A percentile compares a stretch with the other conserved stretches of the same genome.
phyloP scores from a whole-genome alignment of 192 early-diverging fungal species.

The Coemansia sp. region DNA sequence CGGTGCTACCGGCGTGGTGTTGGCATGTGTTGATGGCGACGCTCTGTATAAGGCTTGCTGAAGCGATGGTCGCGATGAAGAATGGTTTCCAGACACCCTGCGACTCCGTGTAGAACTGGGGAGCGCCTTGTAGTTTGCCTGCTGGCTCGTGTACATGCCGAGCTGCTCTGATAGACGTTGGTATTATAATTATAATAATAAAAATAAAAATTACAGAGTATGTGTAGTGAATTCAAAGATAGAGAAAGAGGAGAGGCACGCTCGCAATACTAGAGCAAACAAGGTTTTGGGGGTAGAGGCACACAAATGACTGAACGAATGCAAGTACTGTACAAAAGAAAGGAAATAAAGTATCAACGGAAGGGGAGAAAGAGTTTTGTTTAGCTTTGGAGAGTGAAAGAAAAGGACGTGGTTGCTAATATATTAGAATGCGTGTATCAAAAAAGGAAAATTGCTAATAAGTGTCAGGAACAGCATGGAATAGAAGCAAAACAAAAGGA shows the following conservation, averaged over 20 bases:
- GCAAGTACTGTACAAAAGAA: constrained; percentile 7
- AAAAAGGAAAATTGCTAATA: no score
- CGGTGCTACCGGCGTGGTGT: constrained; percentile 2
- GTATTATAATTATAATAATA: constrained; percentile 3
- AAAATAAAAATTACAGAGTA: background rate
- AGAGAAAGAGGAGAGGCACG: background rate
- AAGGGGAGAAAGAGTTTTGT: background rate
- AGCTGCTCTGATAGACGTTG: background rate
- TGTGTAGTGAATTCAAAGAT: background rate
- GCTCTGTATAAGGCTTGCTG: constrained; percentile 27
- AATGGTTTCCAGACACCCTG: constrained; percentile 36
- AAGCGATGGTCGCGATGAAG: constrained; percentile 34
- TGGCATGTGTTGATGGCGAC: constrained; percentile 5
- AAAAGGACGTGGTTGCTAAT: no score
- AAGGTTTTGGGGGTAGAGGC: background rate
- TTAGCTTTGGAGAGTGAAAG: no score
- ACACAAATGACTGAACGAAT: background rate
- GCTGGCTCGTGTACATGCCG: constrained; percentile 44
- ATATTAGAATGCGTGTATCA: no score
- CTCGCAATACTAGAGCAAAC: no score
- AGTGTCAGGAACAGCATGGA: background rate
- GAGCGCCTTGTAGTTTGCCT: constrained; percentile 38
- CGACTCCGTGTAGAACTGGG: constrained; percentile 53
- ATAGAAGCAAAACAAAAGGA: background rate
- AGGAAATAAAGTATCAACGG: background rate